These are phyloP conservation scores for Pisolithus microcarpus DNA, from an alignment of 768 basidiomycete species.

Conservation along the genomic window DNA sequence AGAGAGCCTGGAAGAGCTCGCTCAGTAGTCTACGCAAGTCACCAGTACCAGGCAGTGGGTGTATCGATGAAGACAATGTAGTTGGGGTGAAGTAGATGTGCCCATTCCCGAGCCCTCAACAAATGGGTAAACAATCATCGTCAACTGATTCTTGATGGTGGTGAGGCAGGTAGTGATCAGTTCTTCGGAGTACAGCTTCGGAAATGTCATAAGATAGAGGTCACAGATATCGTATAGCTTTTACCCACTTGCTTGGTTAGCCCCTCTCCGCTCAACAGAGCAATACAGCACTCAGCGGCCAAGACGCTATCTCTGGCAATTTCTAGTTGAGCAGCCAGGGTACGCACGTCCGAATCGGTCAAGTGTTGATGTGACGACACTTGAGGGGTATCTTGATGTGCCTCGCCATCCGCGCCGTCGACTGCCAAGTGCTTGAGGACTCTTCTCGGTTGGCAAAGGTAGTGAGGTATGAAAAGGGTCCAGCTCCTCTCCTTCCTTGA, in stretches of 20 bases:
- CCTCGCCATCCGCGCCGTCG: neutral
- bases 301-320: constrained; percentile 64
- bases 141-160: constrained; percentile 74
- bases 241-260: constrained; percentile 75
- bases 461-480: constrained; percentile 53
- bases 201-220: neutral
- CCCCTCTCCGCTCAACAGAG: constrained; percentile 69
- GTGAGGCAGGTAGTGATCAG: constrained; percentile 73
- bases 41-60: constrained; percentile 26
- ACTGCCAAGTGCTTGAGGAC: constrained; percentile 26
- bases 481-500: constrained; percentile 67
- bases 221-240: neutral
- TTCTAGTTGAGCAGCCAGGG: constrained; percentile 47
- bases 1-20: constrained; percentile 68
- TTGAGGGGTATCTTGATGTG: constrained; percentile 1
- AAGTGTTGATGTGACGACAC: constrained; percentile 19
- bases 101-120: constrained; percentile 57
- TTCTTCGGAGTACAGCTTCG: constrained; percentile 89
- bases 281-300: constrained; percentile 79
- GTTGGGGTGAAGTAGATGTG: constrained; percentile 38
- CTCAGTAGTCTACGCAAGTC: constrained; percentile 44
- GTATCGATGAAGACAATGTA: constrained; percentile 46
- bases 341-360: constrained; percentile 45
- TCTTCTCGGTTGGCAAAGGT: constrained; percentile 33
- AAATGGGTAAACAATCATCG: constrained; percentile 77